Percentiles rank a stretch among this genome's conserved stretches.
phyloP scores from a whole-genome alignment of 495 filamentous ascomycete genomes.

The Cryomyces minteri region DNA sequence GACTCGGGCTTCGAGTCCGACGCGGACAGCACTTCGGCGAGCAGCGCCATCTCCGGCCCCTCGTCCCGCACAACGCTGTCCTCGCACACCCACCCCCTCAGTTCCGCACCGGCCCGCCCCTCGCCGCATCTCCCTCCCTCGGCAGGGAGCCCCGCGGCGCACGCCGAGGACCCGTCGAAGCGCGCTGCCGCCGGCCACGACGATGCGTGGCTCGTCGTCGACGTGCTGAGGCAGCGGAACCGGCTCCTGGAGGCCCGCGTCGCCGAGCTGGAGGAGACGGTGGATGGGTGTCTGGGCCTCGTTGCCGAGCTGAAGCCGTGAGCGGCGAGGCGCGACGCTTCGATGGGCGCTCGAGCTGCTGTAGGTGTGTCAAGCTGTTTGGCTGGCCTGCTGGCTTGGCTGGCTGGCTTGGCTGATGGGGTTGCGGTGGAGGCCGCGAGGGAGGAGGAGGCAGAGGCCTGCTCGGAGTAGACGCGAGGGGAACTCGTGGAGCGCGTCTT shows the following conservation, averaged over 20 bases:
- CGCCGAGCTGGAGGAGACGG: constrained; percentile 12
- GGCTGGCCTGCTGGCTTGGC: too few species aligned
- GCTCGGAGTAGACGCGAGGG: too few species aligned
- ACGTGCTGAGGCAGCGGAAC: not conserved
- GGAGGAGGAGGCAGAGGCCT: too few species aligned
- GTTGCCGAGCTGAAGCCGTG: constrained; percentile 10
- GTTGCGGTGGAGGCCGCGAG: too few species aligned
- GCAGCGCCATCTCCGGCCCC: constrained; percentile 12
- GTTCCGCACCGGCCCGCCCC: too few species aligned
- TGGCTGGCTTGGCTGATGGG: too few species aligned
- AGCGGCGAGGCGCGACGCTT: too few species aligned
- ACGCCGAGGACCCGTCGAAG: not conserved
- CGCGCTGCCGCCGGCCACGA: not conserved
- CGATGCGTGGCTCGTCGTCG: not conserved
- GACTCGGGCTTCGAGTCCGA: constrained; percentile 21
- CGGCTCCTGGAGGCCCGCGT: constrained; percentile 5
- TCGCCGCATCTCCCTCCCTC: too few species aligned
- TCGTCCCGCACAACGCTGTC: constrained; percentile 1
- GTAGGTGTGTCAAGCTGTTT: too few species aligned
- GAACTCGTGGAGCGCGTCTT: too few species aligned
- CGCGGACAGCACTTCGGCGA: constrained; percentile 9
- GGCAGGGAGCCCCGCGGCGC: not conserved
- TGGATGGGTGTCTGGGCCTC: constrained; percentile 19
- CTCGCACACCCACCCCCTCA: not conserved
- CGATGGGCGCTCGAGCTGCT: too few species aligned